phyloP scores from a whole-genome alignment of 2,329 filamentous ascomycete species.

The Colletotrichum destructivum region DNA sequence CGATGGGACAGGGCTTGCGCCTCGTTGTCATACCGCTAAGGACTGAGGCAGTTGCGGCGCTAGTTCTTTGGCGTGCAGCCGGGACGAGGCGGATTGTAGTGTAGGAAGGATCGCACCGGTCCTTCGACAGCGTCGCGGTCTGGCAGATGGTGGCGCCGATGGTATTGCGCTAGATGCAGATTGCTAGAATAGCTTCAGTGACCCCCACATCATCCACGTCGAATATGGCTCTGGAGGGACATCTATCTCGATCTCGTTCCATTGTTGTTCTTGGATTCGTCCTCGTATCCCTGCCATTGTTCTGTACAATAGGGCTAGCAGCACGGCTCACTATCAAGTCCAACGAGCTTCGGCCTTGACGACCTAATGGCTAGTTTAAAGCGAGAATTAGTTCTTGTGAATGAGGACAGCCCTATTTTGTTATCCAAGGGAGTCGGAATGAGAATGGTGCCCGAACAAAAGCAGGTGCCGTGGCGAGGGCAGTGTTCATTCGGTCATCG shows the following conservation, averaged over 20 bases:
- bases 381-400: too few relatives aligned
- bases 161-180: neutral
- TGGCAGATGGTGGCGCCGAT: slow-evolving; percentile 3
- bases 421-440: too few relatives aligned
- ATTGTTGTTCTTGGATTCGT: neutral
- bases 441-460: too few relatives aligned
- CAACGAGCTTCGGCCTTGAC: too few relatives aligned
- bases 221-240: neutral
- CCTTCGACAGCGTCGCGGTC: neutral
- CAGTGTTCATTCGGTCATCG: neutral
- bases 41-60: too few relatives aligned
- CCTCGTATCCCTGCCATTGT: neutral
- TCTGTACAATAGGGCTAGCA: neutral
- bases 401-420: too few relatives aligned
- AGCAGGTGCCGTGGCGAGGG: neutral
- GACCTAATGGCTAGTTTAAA: neutral
- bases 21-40: neutral
- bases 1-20: neutral
- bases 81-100: neutral
- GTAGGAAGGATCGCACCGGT: too few relatives aligned
- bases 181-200: neutral
- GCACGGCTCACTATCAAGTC: neutral
- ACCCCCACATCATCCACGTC: neutral
- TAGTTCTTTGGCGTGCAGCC: neutral
- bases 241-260: neutral